Conservation (phyloP, 1,139 yeast species). For the Debaryomycetaceae sp. region DNA sequence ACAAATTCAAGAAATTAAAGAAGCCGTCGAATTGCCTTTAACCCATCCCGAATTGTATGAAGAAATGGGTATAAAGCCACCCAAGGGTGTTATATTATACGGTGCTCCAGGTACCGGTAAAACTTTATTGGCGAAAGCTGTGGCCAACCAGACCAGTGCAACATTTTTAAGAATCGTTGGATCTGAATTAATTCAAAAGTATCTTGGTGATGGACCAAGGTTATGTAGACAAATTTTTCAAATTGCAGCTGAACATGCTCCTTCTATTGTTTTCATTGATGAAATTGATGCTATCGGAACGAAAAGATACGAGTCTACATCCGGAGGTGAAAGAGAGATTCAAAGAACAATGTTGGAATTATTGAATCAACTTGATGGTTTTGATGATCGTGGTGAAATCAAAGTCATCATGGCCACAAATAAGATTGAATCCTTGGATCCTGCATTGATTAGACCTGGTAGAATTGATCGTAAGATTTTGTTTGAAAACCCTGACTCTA, state of each 20-base stretch:
- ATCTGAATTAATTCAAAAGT: constrained; percentile 93
- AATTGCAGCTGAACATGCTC: constrained; percentile 96
- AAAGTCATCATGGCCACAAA: constrained; percentile 99
- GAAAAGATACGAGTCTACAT: constrained; percentile 90
- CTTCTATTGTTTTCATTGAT: constrained; percentile 95
- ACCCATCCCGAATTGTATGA: constrained; percentile 98
- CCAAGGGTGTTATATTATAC: constrained; percentile 95
- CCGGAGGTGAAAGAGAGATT: constrained; percentile 97
- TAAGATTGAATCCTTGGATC: constrained; percentile 91
- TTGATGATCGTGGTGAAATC: constrained; percentile 97
- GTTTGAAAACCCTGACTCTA: constrained; percentile 93
- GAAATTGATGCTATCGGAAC: constrained; percentile 99
- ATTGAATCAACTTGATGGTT: constrained; percentile 95
- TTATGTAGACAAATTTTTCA: constrained; percentile 92
- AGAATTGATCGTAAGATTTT: constrained; percentile 96
- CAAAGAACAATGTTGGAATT: constrained; percentile 98
- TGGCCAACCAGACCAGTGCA: constrained; percentile 96
- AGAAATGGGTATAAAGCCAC: constrained; percentile 99
- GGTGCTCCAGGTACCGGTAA: constrained; percentile 99
- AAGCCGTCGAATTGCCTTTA: constrained; percentile 94
- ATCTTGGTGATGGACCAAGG: constrained; percentile 97
- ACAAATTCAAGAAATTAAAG: constrained; percentile 97
- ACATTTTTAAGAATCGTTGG: constrained; percentile 96
- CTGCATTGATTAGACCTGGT: constrained; percentile 97
- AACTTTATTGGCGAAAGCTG: constrained; percentile 95